These are phyloP conservation scores for Prunus padus DNA, from an alignment of 306 rosid genomes.

Conservation along the genomic window DNA sequence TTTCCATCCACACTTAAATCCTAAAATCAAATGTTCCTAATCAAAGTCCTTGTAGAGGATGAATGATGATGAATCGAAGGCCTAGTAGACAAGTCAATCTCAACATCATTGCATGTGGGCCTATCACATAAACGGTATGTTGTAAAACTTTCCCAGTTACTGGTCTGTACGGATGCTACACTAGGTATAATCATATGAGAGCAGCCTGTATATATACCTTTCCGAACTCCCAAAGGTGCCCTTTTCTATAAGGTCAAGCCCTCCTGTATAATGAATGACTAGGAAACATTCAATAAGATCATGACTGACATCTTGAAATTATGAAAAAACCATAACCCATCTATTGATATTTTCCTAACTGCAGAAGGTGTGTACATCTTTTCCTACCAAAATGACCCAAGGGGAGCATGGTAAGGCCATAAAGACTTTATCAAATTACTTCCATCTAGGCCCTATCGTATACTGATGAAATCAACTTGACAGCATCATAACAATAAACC, in stretches of 20 bases:
- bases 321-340: neutral
- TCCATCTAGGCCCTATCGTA: neutral
- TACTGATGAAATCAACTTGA: neutral
- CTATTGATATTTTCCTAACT: neutral
- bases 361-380: neutral
- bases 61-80: neutral
- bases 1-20: neutral
- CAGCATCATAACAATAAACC: neutral
- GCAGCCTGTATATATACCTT: neutral
- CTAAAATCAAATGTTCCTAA: neutral
- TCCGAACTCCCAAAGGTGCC: neutral
- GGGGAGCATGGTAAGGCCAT: neutral
- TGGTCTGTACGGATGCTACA: neutral
- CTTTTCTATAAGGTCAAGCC: neutral
- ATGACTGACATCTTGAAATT: neutral
- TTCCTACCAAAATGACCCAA: neutral
- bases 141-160: neutral
- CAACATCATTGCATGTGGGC: neutral
- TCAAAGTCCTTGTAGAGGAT: neutral
- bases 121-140: neutral
- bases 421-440: neutral
- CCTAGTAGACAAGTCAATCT: neutral
- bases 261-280: neutral
- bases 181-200: neutral
- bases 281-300: neutral